phyloP scores from a whole-genome alignment of 2,329 filamentous ascomycete species.

The Didymella sp. region DNA sequence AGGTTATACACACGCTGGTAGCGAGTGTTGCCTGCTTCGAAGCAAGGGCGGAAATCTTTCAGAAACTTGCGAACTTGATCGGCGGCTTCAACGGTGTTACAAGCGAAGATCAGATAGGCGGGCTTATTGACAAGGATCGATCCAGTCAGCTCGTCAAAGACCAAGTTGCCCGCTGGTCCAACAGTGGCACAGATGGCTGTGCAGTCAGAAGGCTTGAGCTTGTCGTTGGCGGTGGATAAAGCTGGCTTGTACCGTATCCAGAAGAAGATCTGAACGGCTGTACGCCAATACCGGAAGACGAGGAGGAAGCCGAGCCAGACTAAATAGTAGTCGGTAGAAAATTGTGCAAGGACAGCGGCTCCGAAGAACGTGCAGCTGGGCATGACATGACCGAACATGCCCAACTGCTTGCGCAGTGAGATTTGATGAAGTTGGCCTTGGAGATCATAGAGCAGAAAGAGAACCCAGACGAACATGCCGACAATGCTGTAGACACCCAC shows the following conservation, averaged over 20 bases:
- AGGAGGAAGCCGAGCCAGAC: slow-evolving; percentile 26
- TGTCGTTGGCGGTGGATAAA: neutral
- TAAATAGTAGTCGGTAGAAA: slow-evolving; percentile 1
- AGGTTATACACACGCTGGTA: slow-evolving; percentile 22
- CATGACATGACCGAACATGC: slow-evolving; percentile 22
- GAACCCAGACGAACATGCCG: slow-evolving; percentile 3
- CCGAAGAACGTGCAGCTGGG: slow-evolving; percentile 17
- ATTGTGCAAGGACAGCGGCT: slow-evolving; percentile 8
- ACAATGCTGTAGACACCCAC: neutral
- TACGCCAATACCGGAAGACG: slow-evolving; percentile 32
- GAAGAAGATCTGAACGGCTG: slow-evolving; percentile 23
- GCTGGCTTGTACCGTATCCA: slow-evolving; percentile 27
- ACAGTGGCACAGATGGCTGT: slow-evolving; percentile 34
- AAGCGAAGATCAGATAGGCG: slow-evolving; percentile 26
- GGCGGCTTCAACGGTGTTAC: slow-evolving; percentile 12
- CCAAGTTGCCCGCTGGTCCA: slow-evolving; percentile 19
- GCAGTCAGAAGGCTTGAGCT: slow-evolving; percentile 17
- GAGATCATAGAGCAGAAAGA: slow-evolving; percentile 19
- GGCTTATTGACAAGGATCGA: slow-evolving; percentile 26
- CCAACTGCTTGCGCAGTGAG: neutral
- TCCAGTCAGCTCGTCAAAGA: slow-evolving; percentile 18
- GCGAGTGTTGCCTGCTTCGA: slow-evolving; percentile 8
- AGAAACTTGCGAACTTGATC: slow-evolving; percentile 10
- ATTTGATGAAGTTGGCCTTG: neutral
- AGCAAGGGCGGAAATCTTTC: neutral